Evolutionary conservation across 768 basidiomycete genomes (phyloP), one percentile per base, ranked within the genome.

Genomic region (Panellus pusillus): DNA sequence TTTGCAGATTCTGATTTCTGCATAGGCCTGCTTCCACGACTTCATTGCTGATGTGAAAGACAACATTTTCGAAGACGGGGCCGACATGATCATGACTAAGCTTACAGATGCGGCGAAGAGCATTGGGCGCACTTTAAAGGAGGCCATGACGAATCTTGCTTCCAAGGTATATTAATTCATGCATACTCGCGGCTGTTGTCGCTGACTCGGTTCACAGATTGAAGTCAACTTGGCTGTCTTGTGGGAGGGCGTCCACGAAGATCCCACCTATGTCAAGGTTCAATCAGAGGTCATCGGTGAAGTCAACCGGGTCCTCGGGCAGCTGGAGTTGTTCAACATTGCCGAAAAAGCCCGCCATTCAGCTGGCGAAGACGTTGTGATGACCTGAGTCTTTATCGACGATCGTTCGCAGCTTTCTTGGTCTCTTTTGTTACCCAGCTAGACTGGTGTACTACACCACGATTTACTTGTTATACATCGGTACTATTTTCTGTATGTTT

Each of bases 221-320:
- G 79, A 80, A 66, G 80, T 83, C 57, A 81, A 74, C 60, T 58
- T 86, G 51, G 73, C 82, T 9, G 77, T 84, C 7, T 74, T 86
- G 8, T 85, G 83, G 83, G 82, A 84, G 64, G 78, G 73, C 18
- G 63, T 71, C 3, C 70, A 70, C 29, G 80, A 83, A 57, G 75
- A 76, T 65, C 77, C 78, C 9, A 64, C 65, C 28, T 80, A 83
- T 63, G 64, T 71, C 39, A 67, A 55, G 47, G 69, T 70, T 5
- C 73, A 80, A 31, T 56, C 64, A n/a, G 66, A 71, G 19, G 67
- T 78, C 14, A 65, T 80, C 45, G 65, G 71, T 17, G 61, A 69
- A 6, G 71, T 78, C 20, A 55, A 65, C 6, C 63, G 66, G 18
- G 68, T 84, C 37, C 66, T 76, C 6, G 48, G 66, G 12, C 81